A percentile compares a stretch with the other conserved stretches of the same genome.
phyloP scores from a whole-genome alignment of 2,329 filamentous ascomycete species.

The Claviceps fusiformis region DNA sequence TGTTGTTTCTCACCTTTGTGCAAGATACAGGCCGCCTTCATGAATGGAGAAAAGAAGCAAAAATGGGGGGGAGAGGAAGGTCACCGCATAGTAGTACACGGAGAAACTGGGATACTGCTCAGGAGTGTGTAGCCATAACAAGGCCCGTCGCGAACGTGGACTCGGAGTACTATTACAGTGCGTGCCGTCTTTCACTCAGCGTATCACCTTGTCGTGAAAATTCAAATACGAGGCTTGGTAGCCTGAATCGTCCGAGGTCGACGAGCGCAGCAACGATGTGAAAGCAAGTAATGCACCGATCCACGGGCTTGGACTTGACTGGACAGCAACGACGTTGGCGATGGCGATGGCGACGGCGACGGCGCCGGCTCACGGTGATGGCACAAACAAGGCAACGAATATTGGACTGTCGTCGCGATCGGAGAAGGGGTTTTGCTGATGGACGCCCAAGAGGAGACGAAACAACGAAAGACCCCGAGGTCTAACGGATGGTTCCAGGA shows the following conservation, averaged over 20 bases:
- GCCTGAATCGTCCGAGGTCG: not conserved
- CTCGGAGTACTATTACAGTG: not conserved
- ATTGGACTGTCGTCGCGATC: not conserved
- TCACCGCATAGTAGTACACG: conserved; percentile 3
- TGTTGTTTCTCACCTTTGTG: not conserved
- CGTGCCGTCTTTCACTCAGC: not conserved
- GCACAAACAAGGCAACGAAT: not conserved
- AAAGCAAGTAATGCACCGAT: not conserved
- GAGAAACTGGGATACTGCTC: not conserved
- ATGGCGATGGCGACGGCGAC: too few species aligned
- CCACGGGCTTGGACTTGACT: not conserved
- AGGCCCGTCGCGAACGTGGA: not conserved
- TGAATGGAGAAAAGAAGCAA: not conserved
- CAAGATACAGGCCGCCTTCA: not conserved
- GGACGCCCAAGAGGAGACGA: not conserved
- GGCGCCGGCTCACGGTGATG: too few species aligned
- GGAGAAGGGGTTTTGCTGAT: not conserved
- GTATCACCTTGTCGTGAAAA: not conserved
- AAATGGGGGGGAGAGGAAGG: not conserved
- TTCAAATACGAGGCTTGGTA: not conserved
- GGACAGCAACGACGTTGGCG: not conserved
- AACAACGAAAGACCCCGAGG: too few species aligned
- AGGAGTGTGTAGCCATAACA: conserved; percentile 1
- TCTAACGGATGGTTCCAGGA: not conserved
- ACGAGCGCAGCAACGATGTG: not conserved